Percentiles rank a stretch among this genome's conserved stretches.
These are phyloP conservation scores for Omphalotus olearius DNA, from an alignment of 1,284 basidiomycete species.

Conservation along the genomic window DNA sequence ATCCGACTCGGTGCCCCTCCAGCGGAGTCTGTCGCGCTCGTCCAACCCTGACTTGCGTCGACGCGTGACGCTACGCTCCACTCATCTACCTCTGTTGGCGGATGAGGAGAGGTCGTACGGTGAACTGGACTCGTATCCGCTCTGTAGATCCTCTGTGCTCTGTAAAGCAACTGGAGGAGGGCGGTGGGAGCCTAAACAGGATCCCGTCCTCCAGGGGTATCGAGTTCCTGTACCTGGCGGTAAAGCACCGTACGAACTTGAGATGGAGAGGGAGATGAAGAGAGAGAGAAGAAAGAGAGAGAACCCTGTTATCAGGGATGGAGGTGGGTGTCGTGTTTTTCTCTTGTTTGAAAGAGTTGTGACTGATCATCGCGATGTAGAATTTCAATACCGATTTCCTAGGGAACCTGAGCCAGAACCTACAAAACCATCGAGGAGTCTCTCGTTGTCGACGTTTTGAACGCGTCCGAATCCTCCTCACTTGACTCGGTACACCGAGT, in stretches of 20 bases:
- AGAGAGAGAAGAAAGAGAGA: slow-evolving; percentile 39
- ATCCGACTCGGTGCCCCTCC: slow-evolving; percentile 18
- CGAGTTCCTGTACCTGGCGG: slow-evolving; percentile 50
- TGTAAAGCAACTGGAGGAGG: slow-evolving; percentile 75
- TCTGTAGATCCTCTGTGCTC: slow-evolving; percentile 24
- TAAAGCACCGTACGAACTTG: slow-evolving; percentile 60
- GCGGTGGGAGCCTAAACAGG: slow-evolving; percentile 65
- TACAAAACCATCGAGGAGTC: slow-evolving; percentile 16
- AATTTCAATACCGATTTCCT: background rate
- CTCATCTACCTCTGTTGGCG: slow-evolving; percentile 2
- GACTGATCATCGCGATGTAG: too few species aligned
- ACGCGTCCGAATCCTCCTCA: background rate
- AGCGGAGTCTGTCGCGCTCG: slow-evolving; percentile 20
- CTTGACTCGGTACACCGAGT: background rate
- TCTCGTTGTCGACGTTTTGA: slow-evolving; percentile 54
- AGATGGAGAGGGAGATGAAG: slow-evolving; percentile 60
- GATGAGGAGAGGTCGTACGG: background rate
- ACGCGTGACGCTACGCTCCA: slow-evolving; percentile 24
- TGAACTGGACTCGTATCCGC: background rate
- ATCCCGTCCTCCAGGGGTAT: slow-evolving; percentile 39
- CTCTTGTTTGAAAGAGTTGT: too few species aligned
- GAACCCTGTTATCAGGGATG: slow-evolving; percentile 62
- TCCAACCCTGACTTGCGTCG: slow-evolving; percentile 17
- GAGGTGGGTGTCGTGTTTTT: slow-evolving; percentile 18
- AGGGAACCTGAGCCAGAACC: background rate